phyloP scores from a whole-genome alignment of 1,284 basidiomycete genomes.

The Moniliophthora roreri region DNA sequence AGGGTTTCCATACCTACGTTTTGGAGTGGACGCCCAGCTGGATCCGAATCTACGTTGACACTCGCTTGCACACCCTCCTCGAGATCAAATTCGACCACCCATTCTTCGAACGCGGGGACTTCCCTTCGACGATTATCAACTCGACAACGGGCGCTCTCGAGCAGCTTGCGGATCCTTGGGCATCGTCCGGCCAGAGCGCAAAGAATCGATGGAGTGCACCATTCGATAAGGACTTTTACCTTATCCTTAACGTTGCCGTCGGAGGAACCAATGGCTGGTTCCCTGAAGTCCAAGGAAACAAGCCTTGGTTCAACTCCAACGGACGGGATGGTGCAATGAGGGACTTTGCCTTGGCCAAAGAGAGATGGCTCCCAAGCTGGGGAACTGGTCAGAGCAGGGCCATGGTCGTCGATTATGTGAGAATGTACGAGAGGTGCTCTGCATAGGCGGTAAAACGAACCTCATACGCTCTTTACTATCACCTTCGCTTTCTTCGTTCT shows the following conservation, averaged over 20 bases:
- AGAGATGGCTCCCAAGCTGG: conserved; percentile 74
- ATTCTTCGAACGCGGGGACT: conserved; percentile 76
- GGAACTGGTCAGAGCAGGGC: conserved; percentile 30
- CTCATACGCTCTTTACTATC: too few species aligned
- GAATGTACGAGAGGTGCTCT: conserved; percentile 16
- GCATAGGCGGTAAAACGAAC: neutral
- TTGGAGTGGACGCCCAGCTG: conserved; percentile 36
- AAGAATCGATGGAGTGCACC: conserved; percentile 5
- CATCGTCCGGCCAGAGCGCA: neutral
- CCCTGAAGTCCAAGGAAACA: conserved; percentile 64
- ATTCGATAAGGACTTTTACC: conserved; percentile 64
- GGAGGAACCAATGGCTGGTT: conserved; percentile 91
- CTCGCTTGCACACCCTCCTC: conserved; percentile 68
- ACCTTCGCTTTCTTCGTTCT: too few species aligned
- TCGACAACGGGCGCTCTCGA: conserved; percentile 48
- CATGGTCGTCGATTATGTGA: conserved; percentile 12
- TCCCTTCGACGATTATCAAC: conserved; percentile 72
- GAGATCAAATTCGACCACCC: conserved; percentile 55
- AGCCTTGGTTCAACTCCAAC: conserved; percentile 74
- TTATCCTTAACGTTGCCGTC: conserved; percentile 78
- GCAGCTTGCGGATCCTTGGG: conserved; percentile 70
- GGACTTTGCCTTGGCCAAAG: conserved; percentile 64
- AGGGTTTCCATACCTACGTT: conserved; percentile 49
- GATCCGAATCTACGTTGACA: conserved; percentile 78
- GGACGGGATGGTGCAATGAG: conserved; percentile 64